Evolutionary conservation across 1,284 basidiomycete species (phyloP).

Genomic region (Phylloporus gajari): DNA sequence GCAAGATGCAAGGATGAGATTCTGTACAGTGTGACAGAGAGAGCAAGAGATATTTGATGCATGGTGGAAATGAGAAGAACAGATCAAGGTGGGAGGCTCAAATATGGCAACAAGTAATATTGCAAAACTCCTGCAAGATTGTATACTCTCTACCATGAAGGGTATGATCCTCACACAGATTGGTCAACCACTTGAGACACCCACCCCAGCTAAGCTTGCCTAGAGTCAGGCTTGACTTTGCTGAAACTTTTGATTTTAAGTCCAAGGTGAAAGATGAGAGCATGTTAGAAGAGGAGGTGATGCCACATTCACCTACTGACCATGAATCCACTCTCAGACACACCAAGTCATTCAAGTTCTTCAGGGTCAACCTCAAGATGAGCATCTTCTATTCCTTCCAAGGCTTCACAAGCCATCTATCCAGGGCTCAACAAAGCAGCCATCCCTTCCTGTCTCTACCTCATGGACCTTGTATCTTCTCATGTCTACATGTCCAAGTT

Average conservation of each 20-base stretch:
- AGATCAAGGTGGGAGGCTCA: constrained; percentile 57
- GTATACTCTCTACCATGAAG: constrained; percentile 77
- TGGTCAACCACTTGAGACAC: constrained; percentile 75
- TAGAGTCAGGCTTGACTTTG: constrained; percentile 73
- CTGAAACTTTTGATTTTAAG: constrained; percentile 76
- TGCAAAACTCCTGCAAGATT: constrained; percentile 41
- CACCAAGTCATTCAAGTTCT: constrained; percentile 38
- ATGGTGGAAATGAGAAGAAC: constrained; percentile 67
- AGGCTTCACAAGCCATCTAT: constrained; percentile 48
- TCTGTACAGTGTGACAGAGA: constrained; percentile 71
- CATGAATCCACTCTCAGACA: constrained; percentile 39
- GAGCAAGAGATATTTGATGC: constrained; percentile 77
- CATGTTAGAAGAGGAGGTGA: constrained; percentile 33
- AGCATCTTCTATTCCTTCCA: constrained; percentile 23
- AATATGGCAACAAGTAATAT: constrained; percentile 51
- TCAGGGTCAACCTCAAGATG: constrained; percentile 27
- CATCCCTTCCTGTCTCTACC: constrained; percentile 36
- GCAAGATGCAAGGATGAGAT: constrained; percentile 77
- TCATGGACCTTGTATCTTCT: constrained; percentile 38
- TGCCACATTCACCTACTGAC: constrained; percentile 45
- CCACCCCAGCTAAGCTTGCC: constrained; percentile 73
- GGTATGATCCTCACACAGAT: constrained; percentile 81
- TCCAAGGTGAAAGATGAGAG: constrained; percentile 32
- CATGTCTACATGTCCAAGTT: constrained; percentile 25
- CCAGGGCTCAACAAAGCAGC: constrained; percentile 30